Conservation (phyloP, 495 filamentous ascomycete genomes). For the Podospora australis region DNA sequence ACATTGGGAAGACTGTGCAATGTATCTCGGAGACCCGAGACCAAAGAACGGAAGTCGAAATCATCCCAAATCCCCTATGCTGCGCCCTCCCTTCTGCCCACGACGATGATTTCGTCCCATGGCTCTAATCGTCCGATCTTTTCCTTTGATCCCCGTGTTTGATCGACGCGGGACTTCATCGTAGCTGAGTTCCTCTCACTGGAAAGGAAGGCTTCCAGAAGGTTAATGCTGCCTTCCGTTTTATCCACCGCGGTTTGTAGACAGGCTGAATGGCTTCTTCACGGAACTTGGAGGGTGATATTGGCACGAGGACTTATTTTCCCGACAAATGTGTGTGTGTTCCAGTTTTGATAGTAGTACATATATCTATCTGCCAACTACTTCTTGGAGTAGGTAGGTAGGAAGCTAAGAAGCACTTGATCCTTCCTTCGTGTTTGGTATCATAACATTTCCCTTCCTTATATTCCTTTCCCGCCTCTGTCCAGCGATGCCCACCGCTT, state of each 20-base stretch:
- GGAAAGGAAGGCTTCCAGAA: slow-evolving; percentile 7
- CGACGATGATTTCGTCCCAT: too few relatives aligned
- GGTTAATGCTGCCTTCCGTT: not conserved
- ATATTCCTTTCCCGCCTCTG: slow-evolving; percentile 1
- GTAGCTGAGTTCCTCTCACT: not conserved
- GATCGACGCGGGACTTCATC: slow-evolving; percentile 6
- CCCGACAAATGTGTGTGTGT: not conserved
- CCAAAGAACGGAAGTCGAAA: too few relatives aligned
- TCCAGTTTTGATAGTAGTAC: not conserved
- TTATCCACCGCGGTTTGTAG: not conserved
- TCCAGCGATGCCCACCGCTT: not conserved
- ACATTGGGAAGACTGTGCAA: too few relatives aligned
- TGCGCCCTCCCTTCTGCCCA: too few relatives aligned
- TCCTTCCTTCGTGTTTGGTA: not conserved
- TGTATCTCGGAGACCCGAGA: too few relatives aligned
- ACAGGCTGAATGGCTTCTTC: slow-evolving; percentile 11
- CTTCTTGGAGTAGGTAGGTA: too few relatives aligned
- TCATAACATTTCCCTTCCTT: not conserved
- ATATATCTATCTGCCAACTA: too few relatives aligned
- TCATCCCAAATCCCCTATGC: too few relatives aligned
- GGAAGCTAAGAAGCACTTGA: too few relatives aligned
- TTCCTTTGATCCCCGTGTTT: slow-evolving; percentile 4
- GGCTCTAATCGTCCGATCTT: too few relatives aligned
- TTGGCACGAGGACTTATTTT: too few relatives aligned
- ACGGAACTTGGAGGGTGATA: too few relatives aligned